Percentiles rank a stretch among this genome's conserved stretches.
Conservation (phyloP, 495 filamentous ascomycete species). For the Ramalina intermedia region DNA sequence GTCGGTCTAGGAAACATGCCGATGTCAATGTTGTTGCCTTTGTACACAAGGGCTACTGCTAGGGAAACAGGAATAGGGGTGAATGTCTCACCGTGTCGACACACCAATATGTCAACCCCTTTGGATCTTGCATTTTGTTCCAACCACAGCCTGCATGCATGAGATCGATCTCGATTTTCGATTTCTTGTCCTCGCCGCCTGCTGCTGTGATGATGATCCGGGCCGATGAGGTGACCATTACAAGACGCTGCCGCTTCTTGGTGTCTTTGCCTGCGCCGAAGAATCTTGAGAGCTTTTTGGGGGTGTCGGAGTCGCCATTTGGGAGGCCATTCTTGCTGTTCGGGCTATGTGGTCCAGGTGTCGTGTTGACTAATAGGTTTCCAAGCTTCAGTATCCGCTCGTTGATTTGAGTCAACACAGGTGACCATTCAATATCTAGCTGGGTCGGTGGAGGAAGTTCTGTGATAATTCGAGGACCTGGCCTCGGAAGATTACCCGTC, state of each 20-base stretch:
- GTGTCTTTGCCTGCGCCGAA: conserved; percentile 66
- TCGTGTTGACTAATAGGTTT: conserved; percentile 67
- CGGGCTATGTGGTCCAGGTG: conserved; percentile 54
- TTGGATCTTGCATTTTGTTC: conserved; percentile 65
- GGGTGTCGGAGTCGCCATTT: conserved; percentile 41
- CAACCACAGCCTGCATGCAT: conserved; percentile 57
- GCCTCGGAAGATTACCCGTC: conserved; percentile 34
- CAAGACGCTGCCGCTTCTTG: conserved; percentile 86
- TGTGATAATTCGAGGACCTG: conserved; percentile 74
- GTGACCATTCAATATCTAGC: conserved; percentile 97
- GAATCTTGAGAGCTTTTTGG: conserved; percentile 82
- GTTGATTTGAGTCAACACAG: conserved; percentile 77
- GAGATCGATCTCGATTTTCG: conserved; percentile 79
- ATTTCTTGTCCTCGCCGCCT: conserved; percentile 88
- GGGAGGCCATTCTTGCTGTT: conserved; percentile 45
- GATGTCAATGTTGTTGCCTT: not conserved
- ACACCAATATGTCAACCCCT: conserved; percentile 75
- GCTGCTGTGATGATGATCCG: conserved; percentile 83
- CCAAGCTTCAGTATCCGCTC: conserved; percentile 93
- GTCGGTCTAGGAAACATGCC: conserved; percentile 46
- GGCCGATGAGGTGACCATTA: conserved; percentile 88
- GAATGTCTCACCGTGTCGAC: conserved; percentile 68
- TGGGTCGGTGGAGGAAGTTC: conserved; percentile 93
- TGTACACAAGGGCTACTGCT: not conserved
- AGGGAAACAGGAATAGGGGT: conserved; percentile 4